Conservation (phyloP, 169 alveolate genomes). For the Plasmodium vinckei region DNA sequence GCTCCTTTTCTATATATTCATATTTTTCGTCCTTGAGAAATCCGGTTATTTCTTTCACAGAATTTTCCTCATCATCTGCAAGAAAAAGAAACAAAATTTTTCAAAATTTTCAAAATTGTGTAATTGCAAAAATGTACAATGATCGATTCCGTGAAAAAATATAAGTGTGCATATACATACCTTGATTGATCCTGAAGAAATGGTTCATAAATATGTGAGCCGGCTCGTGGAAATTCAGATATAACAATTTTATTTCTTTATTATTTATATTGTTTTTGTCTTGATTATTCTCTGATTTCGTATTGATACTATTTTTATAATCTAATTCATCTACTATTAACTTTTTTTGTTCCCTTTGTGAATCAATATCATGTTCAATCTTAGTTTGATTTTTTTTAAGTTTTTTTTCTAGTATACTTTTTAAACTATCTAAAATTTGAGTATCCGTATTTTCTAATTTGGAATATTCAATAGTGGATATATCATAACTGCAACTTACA, state of each 20-base stretch:
- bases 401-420: conserved; percentile 32
- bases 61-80: conserved; percentile 30
- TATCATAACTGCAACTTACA: conserved; percentile 42
- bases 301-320: background rate
- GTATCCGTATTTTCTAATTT: conserved; percentile 34
- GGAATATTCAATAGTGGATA: conserved; percentile 35
- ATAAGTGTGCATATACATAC: background rate
- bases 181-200: conserved; percentile 30
- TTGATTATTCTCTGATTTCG: background rate
- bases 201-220: conserved; percentile 62
- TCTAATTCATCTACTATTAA: background rate
- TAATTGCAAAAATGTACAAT: too few relatives aligned
- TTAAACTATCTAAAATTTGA: conserved; percentile 26
- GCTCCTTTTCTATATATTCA: conserved; percentile 19
- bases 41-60: conserved; percentile 27
- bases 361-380: background rate
- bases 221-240: conserved; percentile 59
- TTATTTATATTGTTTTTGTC: background rate
- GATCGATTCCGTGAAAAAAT: too few relatives aligned
- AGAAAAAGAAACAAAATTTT: background rate
- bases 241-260: conserved; percentile 37
- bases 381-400: conserved; percentile 16
- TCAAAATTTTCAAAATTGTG: background rate
- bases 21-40: conserved; percentile 33
- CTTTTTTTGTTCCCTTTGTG: background rate